Conservation (phyloP, 139 green algal genomes). For the Volvox reticuliferus region DNA sequence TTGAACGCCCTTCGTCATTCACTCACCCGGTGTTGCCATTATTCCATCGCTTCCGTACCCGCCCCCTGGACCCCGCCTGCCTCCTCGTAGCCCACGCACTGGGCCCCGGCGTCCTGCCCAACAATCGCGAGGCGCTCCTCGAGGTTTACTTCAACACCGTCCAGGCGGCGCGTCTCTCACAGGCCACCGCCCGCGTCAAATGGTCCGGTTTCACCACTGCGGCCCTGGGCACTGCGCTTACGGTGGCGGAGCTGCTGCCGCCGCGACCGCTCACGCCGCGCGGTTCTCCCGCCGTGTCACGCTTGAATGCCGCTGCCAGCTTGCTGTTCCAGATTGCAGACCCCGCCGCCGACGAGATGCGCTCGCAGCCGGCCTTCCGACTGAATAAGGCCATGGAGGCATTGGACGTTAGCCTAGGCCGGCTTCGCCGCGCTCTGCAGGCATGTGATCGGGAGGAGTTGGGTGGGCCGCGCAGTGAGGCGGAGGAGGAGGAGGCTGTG, state of each 20-base stretch:
- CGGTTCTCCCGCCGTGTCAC: not conserved
- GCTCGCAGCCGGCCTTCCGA: not conserved
- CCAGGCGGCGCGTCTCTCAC: not conserved
- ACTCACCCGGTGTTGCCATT: not conserved
- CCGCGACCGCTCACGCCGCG: not conserved
- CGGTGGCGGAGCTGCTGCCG: constrained; percentile 13
- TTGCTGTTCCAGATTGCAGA: constrained; percentile 11
- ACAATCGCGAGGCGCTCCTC: not conserved
- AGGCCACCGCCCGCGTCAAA: constrained; percentile 15
- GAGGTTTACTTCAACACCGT: constrained; percentile 37
- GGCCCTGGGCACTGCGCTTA: constrained; percentile 12
- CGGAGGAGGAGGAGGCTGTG: constrained; percentile 13
- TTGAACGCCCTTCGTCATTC: not conserved
- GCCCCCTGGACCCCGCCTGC: not conserved
- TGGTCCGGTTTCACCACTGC: constrained; percentile 27
- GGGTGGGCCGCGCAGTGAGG: not conserved
- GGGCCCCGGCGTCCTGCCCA: not conserved
- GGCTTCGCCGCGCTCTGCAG: not conserved
- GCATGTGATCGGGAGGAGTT: not conserved
- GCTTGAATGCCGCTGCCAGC: not conserved
- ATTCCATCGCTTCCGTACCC: not conserved
- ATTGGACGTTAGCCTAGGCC: not conserved
- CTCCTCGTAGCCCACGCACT: not conserved
- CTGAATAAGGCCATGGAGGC: not conserved
- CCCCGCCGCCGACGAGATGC: not conserved